A percentile compares a stretch with the other conserved stretches of the same genome.
Evolutionary conservation across 1,284 basidiomycete species (phyloP).

Genomic region (Ceratobasidium sp.): DNA sequence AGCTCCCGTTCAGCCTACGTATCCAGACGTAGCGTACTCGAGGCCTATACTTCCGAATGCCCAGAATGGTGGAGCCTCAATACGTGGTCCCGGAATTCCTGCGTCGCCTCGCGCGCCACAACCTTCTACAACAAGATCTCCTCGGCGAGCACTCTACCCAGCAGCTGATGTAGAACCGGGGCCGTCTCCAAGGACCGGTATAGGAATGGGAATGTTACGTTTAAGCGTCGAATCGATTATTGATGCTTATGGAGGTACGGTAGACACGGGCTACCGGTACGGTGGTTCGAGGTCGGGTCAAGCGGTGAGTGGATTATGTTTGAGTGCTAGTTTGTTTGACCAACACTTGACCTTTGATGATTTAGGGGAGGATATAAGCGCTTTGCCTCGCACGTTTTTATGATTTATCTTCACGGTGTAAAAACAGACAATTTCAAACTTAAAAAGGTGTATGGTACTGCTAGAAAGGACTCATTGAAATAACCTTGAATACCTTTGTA

Average conservation of each 20-base stretch:
- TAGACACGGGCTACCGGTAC: constrained; percentile 37
- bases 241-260: constrained; percentile 35
- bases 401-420: too few species aligned
- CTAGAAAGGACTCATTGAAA: too few species aligned
- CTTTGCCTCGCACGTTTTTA: not conserved
- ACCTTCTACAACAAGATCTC: not conserved
- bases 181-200: constrained; percentile 10
- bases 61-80: not conserved
- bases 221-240: constrained; percentile 43
- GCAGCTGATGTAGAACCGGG: not conserved
- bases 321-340: not conserved
- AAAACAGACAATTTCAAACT: too few species aligned
- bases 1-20: not conserved
- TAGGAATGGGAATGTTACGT: constrained; percentile 39
- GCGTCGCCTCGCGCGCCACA: not conserved
- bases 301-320: constrained; percentile 9
- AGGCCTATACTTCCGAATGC: not conserved
- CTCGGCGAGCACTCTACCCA: not conserved
- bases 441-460: too few species aligned
- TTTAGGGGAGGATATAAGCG: constrained; percentile 37
- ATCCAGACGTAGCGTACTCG: not conserved
- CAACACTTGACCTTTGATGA: not conserved
- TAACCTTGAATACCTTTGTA: too few species aligned
- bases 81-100: not conserved
- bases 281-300: constrained; percentile 32